Conservation (phyloP, 1,284 basidiomycete species). For the Mycena sp. region DNA sequence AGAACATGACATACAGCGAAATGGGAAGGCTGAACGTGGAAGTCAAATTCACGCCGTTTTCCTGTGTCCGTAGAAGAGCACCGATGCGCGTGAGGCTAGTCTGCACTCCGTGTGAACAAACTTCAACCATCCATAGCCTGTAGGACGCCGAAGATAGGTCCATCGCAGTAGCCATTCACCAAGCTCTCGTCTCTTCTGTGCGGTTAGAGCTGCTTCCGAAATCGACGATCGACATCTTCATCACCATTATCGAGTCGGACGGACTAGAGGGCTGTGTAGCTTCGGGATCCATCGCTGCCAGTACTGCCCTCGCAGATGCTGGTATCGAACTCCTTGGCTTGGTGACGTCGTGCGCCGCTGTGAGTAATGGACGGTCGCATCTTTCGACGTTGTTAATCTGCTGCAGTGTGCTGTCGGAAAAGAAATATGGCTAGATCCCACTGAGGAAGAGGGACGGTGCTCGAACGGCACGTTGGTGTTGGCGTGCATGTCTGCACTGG, state of each 20-base stretch:
- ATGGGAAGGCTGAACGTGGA: constrained; percentile 93
- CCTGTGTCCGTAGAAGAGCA: constrained; percentile 77
- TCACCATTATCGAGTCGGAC: constrained; percentile 93
- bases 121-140: constrained; percentile 27
- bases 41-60: constrained; percentile 96
- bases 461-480: constrained; percentile 75
- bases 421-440: constrained; percentile 83
- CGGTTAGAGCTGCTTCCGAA: constrained; percentile 93
- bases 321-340: constrained; percentile 90
- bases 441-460: constrained; percentile 65
- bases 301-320: constrained; percentile 89
- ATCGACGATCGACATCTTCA: constrained; percentile 91
- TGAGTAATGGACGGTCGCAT: constrained; percentile 44
- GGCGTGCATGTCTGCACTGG: constrained; percentile 91
- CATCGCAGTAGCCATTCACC: constrained; percentile 84
- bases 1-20: constrained; percentile 82
- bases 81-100: constrained; percentile 81
- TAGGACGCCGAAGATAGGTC: constrained; percentile 95
- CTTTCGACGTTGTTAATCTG: constrained; percentile 14
- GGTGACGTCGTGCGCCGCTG: constrained; percentile 81
- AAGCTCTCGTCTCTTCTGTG: constrained; percentile 87
- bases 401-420: constrained; percentile 62
- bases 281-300: constrained; percentile 87
- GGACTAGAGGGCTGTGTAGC: constrained; percentile 87
- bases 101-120: neutral